Evolutionary conservation across 1,284 basidiomycete genomes (phyloP).

Genomic region (Marasmius tenuissimus): DNA sequence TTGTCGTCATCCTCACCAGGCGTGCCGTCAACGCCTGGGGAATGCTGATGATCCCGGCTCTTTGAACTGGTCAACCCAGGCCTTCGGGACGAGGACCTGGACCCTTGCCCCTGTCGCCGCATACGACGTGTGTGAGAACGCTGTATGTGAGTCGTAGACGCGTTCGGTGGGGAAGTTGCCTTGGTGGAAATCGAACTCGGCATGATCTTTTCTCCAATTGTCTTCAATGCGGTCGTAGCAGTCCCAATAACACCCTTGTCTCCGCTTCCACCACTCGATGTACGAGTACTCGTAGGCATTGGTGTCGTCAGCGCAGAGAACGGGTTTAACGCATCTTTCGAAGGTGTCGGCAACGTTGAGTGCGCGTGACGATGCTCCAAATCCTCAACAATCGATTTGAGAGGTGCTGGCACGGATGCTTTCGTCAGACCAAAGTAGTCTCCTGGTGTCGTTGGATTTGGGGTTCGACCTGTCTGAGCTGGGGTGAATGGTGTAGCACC

Average conservation of each 20-base stretch:
- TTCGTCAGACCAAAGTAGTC: background rate
- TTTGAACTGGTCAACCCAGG: background rate
- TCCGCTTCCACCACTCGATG: background rate
- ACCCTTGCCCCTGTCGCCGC: too few relatives aligned
- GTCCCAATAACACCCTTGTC: too few relatives aligned
- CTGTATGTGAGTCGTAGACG: background rate
- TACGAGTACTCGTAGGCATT: background rate
- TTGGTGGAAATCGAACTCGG: background rate
- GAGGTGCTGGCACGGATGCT: background rate
- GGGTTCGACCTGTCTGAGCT: too few relatives aligned
- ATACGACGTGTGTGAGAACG: background rate
- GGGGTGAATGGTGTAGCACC: too few relatives aligned
- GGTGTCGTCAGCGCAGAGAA: background rate
- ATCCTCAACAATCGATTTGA: background rate
- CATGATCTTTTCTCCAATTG: background rate
- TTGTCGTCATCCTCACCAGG: slow-evolving; percentile 10
- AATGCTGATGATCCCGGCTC: slow-evolving; percentile 2
- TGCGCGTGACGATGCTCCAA: background rate
- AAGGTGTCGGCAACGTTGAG: background rate
- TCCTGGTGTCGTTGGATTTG: background rate
- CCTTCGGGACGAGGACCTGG: background rate
- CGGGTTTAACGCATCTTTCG: background rate
- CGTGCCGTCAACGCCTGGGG: too few relatives aligned
- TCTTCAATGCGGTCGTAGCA: too few relatives aligned
- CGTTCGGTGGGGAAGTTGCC: background rate